A percentile compares a stretch with the other conserved stretches of the same genome.
phyloP scores from a whole-genome alignment of 2,329 filamentous ascomycete genomes.

The Amauroascus verrucosus region DNA sequence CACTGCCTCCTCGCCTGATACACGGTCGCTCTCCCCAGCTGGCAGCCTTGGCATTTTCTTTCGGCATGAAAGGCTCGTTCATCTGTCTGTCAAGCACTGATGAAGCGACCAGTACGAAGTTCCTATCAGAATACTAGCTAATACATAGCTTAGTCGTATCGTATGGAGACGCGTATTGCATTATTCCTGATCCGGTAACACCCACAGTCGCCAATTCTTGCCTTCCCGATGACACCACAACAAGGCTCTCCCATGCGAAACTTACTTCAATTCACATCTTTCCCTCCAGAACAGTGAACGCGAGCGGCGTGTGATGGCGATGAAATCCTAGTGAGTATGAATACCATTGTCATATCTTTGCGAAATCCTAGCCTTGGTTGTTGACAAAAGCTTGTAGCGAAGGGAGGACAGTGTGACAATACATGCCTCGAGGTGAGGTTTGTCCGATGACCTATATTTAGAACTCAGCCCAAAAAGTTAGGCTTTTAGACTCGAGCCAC shows the following conservation, averaged over 20 bases:
- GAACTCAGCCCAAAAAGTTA: constrained; percentile 1
- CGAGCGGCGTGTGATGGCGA: background rate
- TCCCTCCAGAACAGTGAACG: background rate
- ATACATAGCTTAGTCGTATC: background rate
- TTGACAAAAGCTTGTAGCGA: background rate
- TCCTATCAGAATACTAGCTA: background rate
- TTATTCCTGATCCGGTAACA: background rate
- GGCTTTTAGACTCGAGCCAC: background rate
- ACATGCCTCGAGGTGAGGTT: background rate
- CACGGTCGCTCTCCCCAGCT: background rate
- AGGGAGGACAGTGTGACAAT: background rate
- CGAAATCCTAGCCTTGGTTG: background rate
- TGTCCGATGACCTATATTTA: constrained; percentile 3
- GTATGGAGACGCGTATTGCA: background rate
- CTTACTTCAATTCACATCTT: background rate
- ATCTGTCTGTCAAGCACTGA: background rate
- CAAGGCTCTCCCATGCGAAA: constrained; percentile 4
- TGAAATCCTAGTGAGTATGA: background rate
- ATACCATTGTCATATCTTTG: background rate
- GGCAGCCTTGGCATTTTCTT: background rate
- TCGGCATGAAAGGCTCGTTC: background rate
- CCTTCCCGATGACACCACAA: background rate
- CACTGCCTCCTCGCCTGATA: constrained; percentile 1
- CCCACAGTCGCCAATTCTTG: constrained; percentile 3
- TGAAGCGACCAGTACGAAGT: background rate